Evolutionary conservation across 495 filamentous ascomycete species (phyloP), one percentile per base, ranked within the genome.

Genomic region (Penicillium longicatenatum): DNA sequence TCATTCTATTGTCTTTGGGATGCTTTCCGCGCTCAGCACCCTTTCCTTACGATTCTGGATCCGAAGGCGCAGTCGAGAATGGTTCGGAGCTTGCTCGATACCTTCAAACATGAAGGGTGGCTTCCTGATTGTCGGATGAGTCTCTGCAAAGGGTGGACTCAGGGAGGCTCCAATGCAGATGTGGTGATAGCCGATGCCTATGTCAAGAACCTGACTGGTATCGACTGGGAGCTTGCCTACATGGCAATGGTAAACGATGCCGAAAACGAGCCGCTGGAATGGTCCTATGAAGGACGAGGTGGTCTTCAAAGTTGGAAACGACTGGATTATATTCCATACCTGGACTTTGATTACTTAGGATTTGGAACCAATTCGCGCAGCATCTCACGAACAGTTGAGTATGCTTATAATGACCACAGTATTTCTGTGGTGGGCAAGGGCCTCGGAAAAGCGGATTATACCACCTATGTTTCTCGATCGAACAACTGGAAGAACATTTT

Each of bases 1-100:
- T 88, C 84, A 1, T 90, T 86, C 50, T 92, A 91, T 63, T 91
- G 86, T 59, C 70, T 87, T 14, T 92, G 88, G 89, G 89, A 93
- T 63, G 81, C 81, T 7, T 93, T 89, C 62, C 77, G 89, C 2
- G 84, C 82, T 17, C 85, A 88, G 44, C 84, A 89, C 50, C 87
- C 86, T 6, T 77, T 93, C 17, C 70, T 93, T 26, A 91, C 85
- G 4, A 75, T 93, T 26, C 58, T 86, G 6, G 89, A 92, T 65
- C 88, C 89, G 0, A 58, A 70, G 1, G 77, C 83, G 0, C 82
- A 89, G 55, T 81, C 84, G 0, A 66, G 79, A 45, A 88, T 89
- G 84, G 81, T 92, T 6, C 77, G 87, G 26, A 86, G 82, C 26
- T 67, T 93, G 19, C 79, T 92, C 3, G 88, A 91, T 63, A 91